phyloP scores from a whole-genome alignment of 192 early-diverging fungal genomes.

The Backusella tarrabulga region DNA sequence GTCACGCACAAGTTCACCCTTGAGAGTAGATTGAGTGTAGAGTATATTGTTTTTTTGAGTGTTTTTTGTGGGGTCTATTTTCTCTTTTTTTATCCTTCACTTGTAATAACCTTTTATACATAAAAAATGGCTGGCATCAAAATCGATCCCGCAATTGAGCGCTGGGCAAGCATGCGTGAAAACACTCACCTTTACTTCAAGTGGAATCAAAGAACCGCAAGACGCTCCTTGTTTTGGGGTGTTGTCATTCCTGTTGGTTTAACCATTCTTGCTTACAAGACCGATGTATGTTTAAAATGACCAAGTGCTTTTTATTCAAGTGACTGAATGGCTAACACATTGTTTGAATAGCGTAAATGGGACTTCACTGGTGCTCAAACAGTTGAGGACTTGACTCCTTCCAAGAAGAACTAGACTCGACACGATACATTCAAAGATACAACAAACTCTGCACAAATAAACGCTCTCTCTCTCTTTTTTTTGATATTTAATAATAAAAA shows the following conservation, averaged over 20 bases:
- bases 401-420: slow-evolving; percentile 27
- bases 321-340: background rate
- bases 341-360: slow-evolving; percentile 32
- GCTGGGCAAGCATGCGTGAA: slow-evolving; percentile 41
- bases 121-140: slow-evolving; percentile 33
- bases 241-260: slow-evolving; percentile 36
- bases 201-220: slow-evolving; percentile 33
- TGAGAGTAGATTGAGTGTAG: background rate
- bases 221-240: slow-evolving; percentile 30
- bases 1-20: background rate
- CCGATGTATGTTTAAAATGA: slow-evolving; percentile 29
- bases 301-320: too few species aligned
- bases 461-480: background rate
- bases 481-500: background rate
- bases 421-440: background rate
- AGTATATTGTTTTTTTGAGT: background rate
- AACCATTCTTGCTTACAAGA: slow-evolving; percentile 33
- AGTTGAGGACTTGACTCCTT: slow-evolving; percentile 22
- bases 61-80: background rate
- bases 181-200: slow-evolving; percentile 38
- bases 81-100: background rate
- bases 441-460: background rate
- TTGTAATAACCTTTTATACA: background rate
- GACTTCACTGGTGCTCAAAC: slow-evolving; percentile 39
- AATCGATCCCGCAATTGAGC: slow-evolving; percentile 39